Base-by-base conservation (phyloP, 495 filamentous ascomycete genomes). In the Penicillium flavigenum region DNA sequence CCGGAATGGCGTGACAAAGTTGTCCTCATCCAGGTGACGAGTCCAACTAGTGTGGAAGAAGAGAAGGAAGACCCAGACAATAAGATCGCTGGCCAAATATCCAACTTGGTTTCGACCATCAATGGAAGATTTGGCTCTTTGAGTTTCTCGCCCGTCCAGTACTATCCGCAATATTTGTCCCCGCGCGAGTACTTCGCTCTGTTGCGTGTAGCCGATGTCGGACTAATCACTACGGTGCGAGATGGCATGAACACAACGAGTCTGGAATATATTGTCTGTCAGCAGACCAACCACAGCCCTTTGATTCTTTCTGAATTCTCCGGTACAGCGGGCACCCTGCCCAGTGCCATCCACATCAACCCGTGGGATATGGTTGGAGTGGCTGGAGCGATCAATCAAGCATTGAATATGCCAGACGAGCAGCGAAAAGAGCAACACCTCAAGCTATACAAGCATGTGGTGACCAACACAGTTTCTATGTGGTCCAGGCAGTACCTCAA, bases 191-290 rank as follows among this genome's bases (percentile, higher is more conserved):
- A 97, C 68, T 92, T 96, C 72, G 91, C 92, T 2, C 82, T 97
- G 10, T 79, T 97, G 19, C 86, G 92, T 32, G 83, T 88, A 5
- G 92, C 89, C 9, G 90, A 96, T 70, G 86, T 96, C 31, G 92
- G 91, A 22, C 75, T 97, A 39, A 96, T 96, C 68, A 96, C 92
- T 7, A 92, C 88, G 44, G 90, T 96, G 27, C 83, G 92, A 42
- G 92, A 97, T 70, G 92, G 92, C 52, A 96, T 97, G 91, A 97
- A 97, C 76, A 96, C 92, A 12, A 96, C 92, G 8, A 92, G 89
- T 68, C 72, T 97, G 49, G 92, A 97, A 71, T 97, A 95, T 69
- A 84, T 97, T 29, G 82, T 97, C 49, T 94, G 90, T 74, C 92
- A 97, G 71, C 87, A 88, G 62, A 86, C 89, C 48, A 86, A 85